Base-by-base conservation (phyloP, 2,329 filamentous ascomycete genomes). In the Chalara sp. region DNA sequence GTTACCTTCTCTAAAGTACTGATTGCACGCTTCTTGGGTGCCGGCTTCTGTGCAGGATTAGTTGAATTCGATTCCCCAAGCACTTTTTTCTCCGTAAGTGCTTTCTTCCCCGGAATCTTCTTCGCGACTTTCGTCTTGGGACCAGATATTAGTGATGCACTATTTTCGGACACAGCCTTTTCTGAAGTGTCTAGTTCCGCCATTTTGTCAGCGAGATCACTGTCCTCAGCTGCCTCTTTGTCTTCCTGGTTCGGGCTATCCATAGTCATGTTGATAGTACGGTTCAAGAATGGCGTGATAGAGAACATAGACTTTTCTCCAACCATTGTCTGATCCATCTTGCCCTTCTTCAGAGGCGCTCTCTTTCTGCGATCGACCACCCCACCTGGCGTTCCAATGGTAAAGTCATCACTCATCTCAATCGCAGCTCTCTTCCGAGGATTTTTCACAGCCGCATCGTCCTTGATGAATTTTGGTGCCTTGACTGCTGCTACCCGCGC, bases 281-380 rank as follows among this genome's bases (percentile, higher is more conserved):
- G 82, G 67, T 91, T 95, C 54, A 97, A 75, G 72, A 95, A 96
- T 0, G 92, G 92, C 0, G 92, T 97, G 56, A 96, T 89, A 4
- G 90, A 96, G 68, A 97, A 96, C 3, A 79, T 84, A 0, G 91
- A 96, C 68, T 96, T 96, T 63, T 95, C 89, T 32, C 87, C 89
- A 5, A 87, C 73, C 50, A 81, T 70, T 1, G 79, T 76, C 37
- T 80, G 77, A 21, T 82, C 78, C 31, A 72, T 67, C 45, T 72
- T 76, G 50, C 75, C 72, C 64, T 82, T 84, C 67, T 84, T 86
- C 53, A 69, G 60, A 33, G 66, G 47, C 10, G 64, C 66, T 53
- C 74, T 72, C 52, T 67, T 69, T 32, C 68, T 66, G 55, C 74
- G 71, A 35, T 67, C 66, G 43, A 71, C 43, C 13, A 5, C 64